Evolutionary conservation across 805 yeast species (phyloP), one percentile per base, ranked within the genome.

Genomic region (Yamadazyma tumulicola): DNA sequence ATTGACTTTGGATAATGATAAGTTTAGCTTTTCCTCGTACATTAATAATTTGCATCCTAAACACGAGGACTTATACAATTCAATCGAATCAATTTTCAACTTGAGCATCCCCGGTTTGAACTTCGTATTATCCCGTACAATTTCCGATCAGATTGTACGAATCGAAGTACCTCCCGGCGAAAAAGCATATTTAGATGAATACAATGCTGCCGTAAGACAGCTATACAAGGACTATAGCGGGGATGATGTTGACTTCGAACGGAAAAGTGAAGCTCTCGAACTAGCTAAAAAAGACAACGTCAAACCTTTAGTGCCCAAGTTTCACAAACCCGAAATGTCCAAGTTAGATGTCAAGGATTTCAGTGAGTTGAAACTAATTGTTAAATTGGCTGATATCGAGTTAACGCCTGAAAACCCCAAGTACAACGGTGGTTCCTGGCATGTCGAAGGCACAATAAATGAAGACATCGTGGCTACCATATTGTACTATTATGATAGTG

Each of bases 401-500:
- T 46, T 67, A 31, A 61, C 67, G 1, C 71, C 72, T 0, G 67
- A 65, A 29, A 57, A 55, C 19, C 66, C 70, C 2, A 34, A 32
- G 3, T 67, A 66, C 32, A 36, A 43, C 2, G 72, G 72, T 3
- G 71, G 72, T 1, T 41, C 64, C 2, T 67, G 72, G 72, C 72
- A 67, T 36, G 57, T 66, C 1, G 71, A 67, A 44, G 73, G 72
- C 1, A 51, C 64, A 6, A 53, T 55, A 16, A 61, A 60, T 39
- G 73, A 67, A 42, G 61, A 62, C 35, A 66, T 67, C 27, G 61
- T 67, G 5, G 71, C 71, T 2, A 64, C 70, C 2, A 49, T 58
- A 4, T 44, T 66, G 23, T 67, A 64, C 44, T 67, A 66, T 41
- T 65, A 64, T 37, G 71, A 67, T 33, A 35, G 47, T 16, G 64